These are phyloP conservation scores for Dianthus caryophyllus DNA, from an alignment of 148 eudicot genomes.

Conservation along the genomic window DNA sequence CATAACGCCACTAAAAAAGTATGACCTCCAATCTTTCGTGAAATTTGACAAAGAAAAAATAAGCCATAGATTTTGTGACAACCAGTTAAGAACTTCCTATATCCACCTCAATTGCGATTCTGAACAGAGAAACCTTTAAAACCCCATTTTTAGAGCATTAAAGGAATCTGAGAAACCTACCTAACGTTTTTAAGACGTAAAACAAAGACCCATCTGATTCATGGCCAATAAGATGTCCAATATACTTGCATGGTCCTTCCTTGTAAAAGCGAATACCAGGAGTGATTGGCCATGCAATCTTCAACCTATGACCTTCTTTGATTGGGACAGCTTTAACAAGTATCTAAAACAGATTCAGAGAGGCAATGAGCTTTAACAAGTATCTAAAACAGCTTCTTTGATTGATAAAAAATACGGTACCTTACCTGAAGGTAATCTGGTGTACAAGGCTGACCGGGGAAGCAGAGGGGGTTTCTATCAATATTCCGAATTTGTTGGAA, in stretches of 20 bases:
- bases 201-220: constrained; percentile 98
- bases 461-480: constrained; percentile 41
- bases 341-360: constrained; percentile 40
- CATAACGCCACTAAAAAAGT: neutral
- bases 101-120: neutral
- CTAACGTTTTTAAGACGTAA: constrained; percentile 79
- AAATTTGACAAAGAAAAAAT: neutral
- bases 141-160: constrained; percentile 7
- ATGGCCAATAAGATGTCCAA: constrained; percentile 96
- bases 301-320: constrained; percentile 77
- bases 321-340: constrained; percentile 88
- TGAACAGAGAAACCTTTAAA: neutral
- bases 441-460: constrained; percentile 82
- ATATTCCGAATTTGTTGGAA: constrained; percentile 71
- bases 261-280: constrained; percentile 71
- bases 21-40: neutral
- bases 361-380: constrained; percentile 5
- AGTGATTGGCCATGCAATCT: constrained; percentile 71
- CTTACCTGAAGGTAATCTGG: constrained; percentile 78
- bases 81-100: neutral
- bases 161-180: constrained; percentile 49
- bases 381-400: neutral
- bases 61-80: neutral
- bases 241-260: constrained; percentile 90
- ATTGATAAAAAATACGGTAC: neutral